Evolutionary conservation across 148 eudicot genomes (phyloP), one percentile per base, ranked within the genome.

Genomic region (Silene latifolia): DNA sequence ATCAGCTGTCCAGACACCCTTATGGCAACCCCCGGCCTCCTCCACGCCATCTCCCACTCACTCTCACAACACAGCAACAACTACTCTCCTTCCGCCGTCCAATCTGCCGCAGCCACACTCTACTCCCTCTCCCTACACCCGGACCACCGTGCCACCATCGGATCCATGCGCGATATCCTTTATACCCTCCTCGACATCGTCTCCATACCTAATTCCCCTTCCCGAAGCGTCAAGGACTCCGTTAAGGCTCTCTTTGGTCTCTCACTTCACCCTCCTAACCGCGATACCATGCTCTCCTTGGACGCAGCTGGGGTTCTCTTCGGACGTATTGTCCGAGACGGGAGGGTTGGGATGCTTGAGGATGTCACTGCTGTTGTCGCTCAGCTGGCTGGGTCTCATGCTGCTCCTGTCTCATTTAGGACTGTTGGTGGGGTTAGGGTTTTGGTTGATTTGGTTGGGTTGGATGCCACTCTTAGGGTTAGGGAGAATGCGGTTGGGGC

Each of bases 311-410:
- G 81, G 46, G 83, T 85, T n/a, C 59, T 95, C 27, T 89, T 93
- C 71, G 66, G 86, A 2, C 29, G 90, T 62, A 86, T 89, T 61
- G 83, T 87, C 23, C 81, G 80, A 53, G 98, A 88, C 39, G 88
- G 88, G 42, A 71, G 78, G 79, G 79, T 84, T 4, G 98, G 97
- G 58, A 19, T 94, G 3, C 79, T 90, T 18, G 97, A 94, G 80
- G 98, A 95, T 57, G 87, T 88, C 0, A 89, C 97, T 2, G 97
- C 98, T 14, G 98, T 95, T 63, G 86, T 95, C 27, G 97, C 92
- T 0, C 97, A 94, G 63, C 35, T 94, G 0, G 91, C 97, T 0
- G 97, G 87, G 15, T 90, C 89, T 59, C 92, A 81, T 44, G 85
- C 83, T 76, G 81, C 86, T 3, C 70, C 29, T 5, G 48, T 9